Percentiles rank a stretch among this genome's conserved stretches.
phyloP scores from a whole-genome alignment of 805 yeast genomes.

The Ascoidea asiatica region DNA sequence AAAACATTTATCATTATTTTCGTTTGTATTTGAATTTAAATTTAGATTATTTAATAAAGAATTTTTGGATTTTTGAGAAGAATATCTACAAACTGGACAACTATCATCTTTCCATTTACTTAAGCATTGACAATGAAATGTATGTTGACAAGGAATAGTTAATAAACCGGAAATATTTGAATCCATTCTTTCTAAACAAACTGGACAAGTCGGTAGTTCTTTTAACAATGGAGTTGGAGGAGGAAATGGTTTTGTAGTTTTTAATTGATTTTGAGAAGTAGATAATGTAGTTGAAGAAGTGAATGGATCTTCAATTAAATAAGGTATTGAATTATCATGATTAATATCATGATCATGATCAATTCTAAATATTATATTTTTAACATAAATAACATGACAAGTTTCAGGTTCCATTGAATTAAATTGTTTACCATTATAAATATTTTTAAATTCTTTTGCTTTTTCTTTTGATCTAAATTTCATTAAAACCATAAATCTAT shows the following conservation, averaged over 20 bases:
- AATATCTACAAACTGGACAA: conserved; percentile 83
- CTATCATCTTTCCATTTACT: conserved; percentile 83
- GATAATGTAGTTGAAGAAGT: conserved; percentile 22
- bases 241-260: conserved; percentile 9
- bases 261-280: not conserved
- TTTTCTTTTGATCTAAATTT: conserved; percentile 45
- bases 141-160: conserved; percentile 87
- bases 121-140: conserved; percentile 81
- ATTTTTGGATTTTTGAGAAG: conserved; percentile 24
- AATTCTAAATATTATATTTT: conserved; percentile 35
- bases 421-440: conserved; percentile 61
- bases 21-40: not conserved
- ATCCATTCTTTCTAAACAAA: conserved; percentile 82
- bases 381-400: conserved; percentile 67
- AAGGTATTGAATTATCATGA: conserved; percentile 32
- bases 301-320: conserved; percentile 61
- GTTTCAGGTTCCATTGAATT: conserved; percentile 82
- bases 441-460: conserved; percentile 53
- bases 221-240: conserved; percentile 13
- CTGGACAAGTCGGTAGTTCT: conserved; percentile 88
- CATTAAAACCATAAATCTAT: conserved; percentile 63
- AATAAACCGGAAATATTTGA: conserved; percentile 64
- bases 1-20: conserved; percentile 25
- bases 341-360: conserved; percentile 12
- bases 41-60: not conserved